These are phyloP conservation scores for Phlyctochytrium arcticum DNA, from an alignment of 192 early-diverging fungal species.

Conservation along the genomic window DNA sequence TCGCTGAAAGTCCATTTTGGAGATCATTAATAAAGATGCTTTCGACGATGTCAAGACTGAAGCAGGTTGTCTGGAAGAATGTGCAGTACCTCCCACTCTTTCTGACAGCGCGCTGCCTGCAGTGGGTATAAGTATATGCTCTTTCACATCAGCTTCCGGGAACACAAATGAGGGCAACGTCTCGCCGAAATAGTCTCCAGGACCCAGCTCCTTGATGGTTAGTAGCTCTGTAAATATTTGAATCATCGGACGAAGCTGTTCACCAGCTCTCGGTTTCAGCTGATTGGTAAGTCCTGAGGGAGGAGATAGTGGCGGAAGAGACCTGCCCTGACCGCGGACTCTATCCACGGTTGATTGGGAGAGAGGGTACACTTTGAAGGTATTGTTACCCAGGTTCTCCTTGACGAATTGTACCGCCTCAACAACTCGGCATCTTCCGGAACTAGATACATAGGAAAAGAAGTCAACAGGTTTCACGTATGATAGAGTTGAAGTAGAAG, in stretches of 20 bases:
- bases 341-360: constrained; percentile 4
- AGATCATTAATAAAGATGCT: constrained; percentile 22
- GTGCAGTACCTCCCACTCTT: background rate
- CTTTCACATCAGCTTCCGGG: too few relatives aligned
- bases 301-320: background rate
- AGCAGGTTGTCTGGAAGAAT: background rate
- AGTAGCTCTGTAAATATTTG: constrained; percentile 30
- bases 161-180: too few relatives aligned
- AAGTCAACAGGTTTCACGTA: background rate
- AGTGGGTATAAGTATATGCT: background rate
- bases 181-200: constrained; percentile 35
- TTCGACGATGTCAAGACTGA: constrained; percentile 23
- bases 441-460: constrained; percentile 6
- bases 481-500: too few relatives aligned
- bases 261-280: background rate
- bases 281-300: background rate
- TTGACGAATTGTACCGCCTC: constrained; percentile 31
- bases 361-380: constrained; percentile 9
- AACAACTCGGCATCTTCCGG: constrained; percentile 35
- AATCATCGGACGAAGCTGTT: background rate
- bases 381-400: background rate
- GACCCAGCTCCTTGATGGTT: constrained; percentile 16
- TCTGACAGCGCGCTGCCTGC: background rate
- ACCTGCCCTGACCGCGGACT: too few relatives aligned
- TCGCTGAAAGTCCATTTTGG: constrained; percentile 35